Percentiles rank a stretch among this genome's conserved stretches.
These are phyloP conservation scores for Jackrogersella minutella DNA, from an alignment of 495 filamentous ascomycete species.

Conservation along the genomic window DNA sequence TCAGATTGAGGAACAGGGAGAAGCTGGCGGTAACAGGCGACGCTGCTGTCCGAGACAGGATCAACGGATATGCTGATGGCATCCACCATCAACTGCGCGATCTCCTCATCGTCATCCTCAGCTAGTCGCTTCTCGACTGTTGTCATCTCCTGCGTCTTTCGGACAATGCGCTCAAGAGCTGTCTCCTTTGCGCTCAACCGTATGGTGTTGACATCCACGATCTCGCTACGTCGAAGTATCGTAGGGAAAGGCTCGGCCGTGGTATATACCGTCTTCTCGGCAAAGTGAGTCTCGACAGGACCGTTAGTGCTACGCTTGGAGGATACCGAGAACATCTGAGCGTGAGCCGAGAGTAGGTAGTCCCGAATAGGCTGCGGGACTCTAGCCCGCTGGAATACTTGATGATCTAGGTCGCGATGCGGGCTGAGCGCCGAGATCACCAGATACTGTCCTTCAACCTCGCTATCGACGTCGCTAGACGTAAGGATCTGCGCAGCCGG, in stretches of 20 bases:
- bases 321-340: conserved; percentile 76
- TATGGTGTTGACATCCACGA: conserved; percentile 69
- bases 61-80: conserved; percentile 77
- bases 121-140: conserved; percentile 75
- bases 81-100: conserved; percentile 69
- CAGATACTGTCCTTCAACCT: conserved; percentile 90
- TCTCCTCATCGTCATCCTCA: conserved; percentile 73
- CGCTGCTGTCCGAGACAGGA: conserved; percentile 69
- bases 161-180: conserved; percentile 86
- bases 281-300: conserved; percentile 72
- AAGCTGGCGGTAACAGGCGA: conserved; percentile 77
- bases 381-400: conserved; percentile 86
- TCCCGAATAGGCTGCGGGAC: conserved; percentile 84
- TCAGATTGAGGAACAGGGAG: conserved; percentile 60
- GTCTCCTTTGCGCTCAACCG: conserved; percentile 80
- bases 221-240: conserved; percentile 87
- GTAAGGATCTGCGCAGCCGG: conserved; percentile 84
- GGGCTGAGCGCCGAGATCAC: conserved; percentile 82
- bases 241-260: conserved; percentile 90
- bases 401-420: conserved; percentile 81
- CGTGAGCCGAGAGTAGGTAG: conserved; percentile 78
- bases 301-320: conserved; percentile 71
- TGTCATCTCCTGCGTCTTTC: conserved; percentile 87
- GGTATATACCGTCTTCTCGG: conserved; percentile 87
- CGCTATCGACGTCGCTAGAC: conserved; percentile 70